Evolutionary conservation across 2,329 filamentous ascomycete species (phyloP).

Genomic region (Arthrobotrys sphaeroides): DNA sequence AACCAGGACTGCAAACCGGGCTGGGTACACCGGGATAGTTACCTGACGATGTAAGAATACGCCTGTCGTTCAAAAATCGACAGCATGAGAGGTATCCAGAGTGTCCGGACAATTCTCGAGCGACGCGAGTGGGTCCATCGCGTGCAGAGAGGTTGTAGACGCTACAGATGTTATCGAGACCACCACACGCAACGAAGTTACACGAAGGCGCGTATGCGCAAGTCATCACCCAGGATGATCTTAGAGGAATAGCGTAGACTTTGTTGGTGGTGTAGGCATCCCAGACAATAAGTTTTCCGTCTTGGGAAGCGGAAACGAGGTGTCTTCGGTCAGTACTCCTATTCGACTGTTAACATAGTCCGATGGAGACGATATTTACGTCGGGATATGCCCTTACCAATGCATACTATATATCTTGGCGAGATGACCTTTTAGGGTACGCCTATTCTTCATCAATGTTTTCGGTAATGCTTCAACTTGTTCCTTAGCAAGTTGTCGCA

Average conservation of each 20-base stretch:
- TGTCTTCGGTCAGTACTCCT: conserved; percentile 84
- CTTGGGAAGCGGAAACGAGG: conserved; percentile 96
- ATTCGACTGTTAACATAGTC: neutral
- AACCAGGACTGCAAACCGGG: neutral
- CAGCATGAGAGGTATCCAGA: conserved; percentile 98
- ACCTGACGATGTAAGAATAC: conserved; percentile 92
- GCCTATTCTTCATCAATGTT: conserved; percentile 97
- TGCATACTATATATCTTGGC: conserved; percentile 99
- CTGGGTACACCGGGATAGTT: neutral
- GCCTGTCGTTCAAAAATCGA: conserved; percentile 97
- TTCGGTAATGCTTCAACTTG: conserved; percentile 90
- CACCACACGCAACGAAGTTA: conserved; percentile 98
- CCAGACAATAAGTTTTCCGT: conserved; percentile 99
- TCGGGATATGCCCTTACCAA: conserved; percentile 72
- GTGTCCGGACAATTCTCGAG: conserved; percentile 93
- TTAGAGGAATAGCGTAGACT: conserved; percentile 95
- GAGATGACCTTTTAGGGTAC: conserved; percentile 94
- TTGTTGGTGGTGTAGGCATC: conserved; percentile 99
- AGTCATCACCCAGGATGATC: conserved; percentile 99
- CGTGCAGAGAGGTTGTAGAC: conserved; percentile 98
- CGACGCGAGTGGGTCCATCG: conserved; percentile 96
- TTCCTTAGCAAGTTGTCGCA: conserved; percentile 86
- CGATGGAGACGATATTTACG: neutral
- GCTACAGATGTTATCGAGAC: conserved; percentile 98
- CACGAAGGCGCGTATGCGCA: conserved; percentile 98